A percentile compares a stretch with the other conserved stretches of the same genome.
Conservation (phyloP, 2,329 filamentous ascomycete genomes). For the Trichoderma brevicompactum region DNA sequence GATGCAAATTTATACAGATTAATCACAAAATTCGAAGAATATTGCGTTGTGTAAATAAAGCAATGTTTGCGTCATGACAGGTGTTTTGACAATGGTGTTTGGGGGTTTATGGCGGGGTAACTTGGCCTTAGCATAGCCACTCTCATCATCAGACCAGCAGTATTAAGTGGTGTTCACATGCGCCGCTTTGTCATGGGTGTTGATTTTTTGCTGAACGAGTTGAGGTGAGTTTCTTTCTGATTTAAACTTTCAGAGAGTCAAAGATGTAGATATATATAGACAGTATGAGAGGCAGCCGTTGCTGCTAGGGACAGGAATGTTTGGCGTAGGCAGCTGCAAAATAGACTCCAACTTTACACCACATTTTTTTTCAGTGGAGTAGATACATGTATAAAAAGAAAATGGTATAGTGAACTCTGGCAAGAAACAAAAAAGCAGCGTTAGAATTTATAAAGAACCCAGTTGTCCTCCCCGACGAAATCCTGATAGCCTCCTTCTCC, state of each 20-base stretch:
- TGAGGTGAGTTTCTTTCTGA: not conserved
- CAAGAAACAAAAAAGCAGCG: not conserved
- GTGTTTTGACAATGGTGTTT: not conserved
- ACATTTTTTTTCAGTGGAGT: not conserved
- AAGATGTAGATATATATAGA: not conserved
- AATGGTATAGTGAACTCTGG: slow-evolving; percentile 1
- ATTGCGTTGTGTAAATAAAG: not conserved
- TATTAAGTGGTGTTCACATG: not conserved
- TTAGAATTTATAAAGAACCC: slow-evolving; percentile 24
- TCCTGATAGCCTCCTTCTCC: slow-evolving; percentile 10
- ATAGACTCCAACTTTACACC: not conserved
- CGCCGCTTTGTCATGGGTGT: slow-evolving; percentile 1
- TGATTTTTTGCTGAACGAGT: not conserved
- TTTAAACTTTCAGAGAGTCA: not conserved
- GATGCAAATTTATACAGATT: no score
- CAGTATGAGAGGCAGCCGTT: no score
- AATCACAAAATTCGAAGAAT: no score
- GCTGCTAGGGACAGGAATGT: no score
- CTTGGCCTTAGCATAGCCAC: slow-evolving; percentile 15
- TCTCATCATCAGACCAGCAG: slow-evolving; percentile 22
- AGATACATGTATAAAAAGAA: not conserved
- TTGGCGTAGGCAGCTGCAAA: not conserved
- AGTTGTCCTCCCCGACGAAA: slow-evolving; percentile 18
- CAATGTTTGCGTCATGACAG: not conserved
- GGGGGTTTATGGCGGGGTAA: slow-evolving; percentile 24